These are phyloP conservation scores for Dunaliella sp. DNA, from an alignment of 139 green algal genomes.

Conservation along the genomic window DNA sequence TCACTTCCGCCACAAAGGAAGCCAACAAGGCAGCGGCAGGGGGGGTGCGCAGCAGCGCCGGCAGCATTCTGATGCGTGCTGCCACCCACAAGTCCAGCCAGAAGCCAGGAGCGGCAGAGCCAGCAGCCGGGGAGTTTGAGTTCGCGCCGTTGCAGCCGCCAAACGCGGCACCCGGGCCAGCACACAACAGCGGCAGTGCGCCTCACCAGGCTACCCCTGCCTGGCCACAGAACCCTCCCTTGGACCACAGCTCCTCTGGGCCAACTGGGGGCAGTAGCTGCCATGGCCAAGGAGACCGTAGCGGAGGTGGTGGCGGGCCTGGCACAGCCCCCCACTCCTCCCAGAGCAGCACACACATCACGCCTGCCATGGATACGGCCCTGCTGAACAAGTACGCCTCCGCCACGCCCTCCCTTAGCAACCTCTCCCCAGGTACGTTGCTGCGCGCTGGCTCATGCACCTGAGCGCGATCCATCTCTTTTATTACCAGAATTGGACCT, in stretches of 20 bases:
- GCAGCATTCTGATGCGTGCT: not conserved
- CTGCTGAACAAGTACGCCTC: conserved; percentile 6
- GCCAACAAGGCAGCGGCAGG: not conserved
- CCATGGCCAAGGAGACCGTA: not conserved
- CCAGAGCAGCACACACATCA: not conserved
- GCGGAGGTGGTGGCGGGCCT: not conserved
- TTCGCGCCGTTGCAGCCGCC: not conserved
- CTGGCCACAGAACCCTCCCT: not conserved
- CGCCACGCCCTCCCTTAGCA: not conserved
- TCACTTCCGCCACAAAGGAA: not conserved
- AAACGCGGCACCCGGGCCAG: not conserved
- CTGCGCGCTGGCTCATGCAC: too few species aligned
- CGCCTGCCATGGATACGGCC: not conserved
- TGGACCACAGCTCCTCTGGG: not conserved
- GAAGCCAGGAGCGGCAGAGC: not conserved
- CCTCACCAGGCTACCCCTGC: not conserved
- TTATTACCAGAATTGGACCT: too few species aligned
- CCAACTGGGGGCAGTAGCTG: not conserved
- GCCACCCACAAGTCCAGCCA: not conserved
- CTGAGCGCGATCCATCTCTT: too few species aligned
- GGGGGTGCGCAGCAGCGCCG: not conserved
- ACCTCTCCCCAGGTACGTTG: not conserved
- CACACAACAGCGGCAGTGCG: too few species aligned
- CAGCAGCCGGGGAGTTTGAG: not conserved
- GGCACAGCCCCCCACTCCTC: not conserved